Evolutionary conservation across 2,329 filamentous ascomycete genomes (phyloP).

Genomic region (Trematosphaeria pertusa): DNA sequence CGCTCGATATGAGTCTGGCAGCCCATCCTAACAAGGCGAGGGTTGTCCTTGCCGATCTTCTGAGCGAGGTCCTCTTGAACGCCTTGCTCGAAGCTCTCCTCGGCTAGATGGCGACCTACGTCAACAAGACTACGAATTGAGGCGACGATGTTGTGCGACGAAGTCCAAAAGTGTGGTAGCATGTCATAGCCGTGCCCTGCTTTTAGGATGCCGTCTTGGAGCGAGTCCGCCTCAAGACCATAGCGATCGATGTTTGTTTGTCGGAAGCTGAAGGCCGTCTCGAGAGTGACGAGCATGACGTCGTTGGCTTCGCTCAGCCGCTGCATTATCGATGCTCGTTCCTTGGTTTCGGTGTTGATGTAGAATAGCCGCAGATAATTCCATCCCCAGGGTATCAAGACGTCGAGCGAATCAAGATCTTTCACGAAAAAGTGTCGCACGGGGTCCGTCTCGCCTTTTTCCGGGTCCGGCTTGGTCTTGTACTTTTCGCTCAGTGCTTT

Average conservation of each 20-base stretch:
- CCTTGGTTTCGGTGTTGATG: constrained; percentile 68
- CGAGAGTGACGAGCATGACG: constrained; percentile 70
- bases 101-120: constrained; percentile 50
- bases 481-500: constrained; percentile 78
- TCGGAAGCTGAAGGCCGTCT: constrained; percentile 74
- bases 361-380: constrained; percentile 75
- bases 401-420: constrained; percentile 70
- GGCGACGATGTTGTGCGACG: constrained; percentile 59
- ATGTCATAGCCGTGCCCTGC: constrained; percentile 66
- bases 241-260: constrained; percentile 73
- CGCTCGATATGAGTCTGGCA: constrained; percentile 67
- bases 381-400: constrained; percentile 77
- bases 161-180: constrained; percentile 87
- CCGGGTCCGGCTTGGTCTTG: constrained; percentile 70
- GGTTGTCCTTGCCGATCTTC: constrained; percentile 55
- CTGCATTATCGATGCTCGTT: constrained; percentile 57
- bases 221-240: constrained; percentile 71
- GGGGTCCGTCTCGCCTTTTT: constrained; percentile 74
- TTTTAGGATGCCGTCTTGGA: constrained; percentile 56
- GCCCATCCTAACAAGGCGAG: constrained; percentile 62
- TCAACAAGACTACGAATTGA: constrained; percentile 48
- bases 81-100: constrained; percentile 48
- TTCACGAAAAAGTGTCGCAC: constrained; percentile 85
- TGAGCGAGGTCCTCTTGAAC: constrained; percentile 46
- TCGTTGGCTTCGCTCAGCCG: constrained; percentile 73